Evolutionary conservation across 1,284 basidiomycete genomes (phyloP), one percentile per base, ranked within the genome.

Genomic region (Irpex rosettiformis): DNA sequence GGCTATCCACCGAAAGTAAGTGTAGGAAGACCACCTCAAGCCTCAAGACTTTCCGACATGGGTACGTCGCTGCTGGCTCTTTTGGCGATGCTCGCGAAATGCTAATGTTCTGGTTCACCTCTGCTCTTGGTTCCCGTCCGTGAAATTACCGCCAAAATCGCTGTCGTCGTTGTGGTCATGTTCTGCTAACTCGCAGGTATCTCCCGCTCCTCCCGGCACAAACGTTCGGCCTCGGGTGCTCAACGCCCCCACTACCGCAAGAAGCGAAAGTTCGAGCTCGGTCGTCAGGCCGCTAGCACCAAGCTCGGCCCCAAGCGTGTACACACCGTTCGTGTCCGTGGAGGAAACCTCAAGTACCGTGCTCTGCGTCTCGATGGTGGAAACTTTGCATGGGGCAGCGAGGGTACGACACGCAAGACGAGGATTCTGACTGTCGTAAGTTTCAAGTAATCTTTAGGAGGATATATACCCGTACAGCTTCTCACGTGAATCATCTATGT

Each of bases 231-330:
- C 69, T 89, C 93, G 54, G 94, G 94, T 73, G 94, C 94, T 65
- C 93, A 96, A 77, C 90, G 93, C 72, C 90, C 94, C 66, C 89
- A 93, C 81, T 95, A 94, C 82, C 92, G 95, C 82, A 97, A 97
- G 85, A 97, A 96, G 90, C 88, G 94, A 89, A 96, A 96, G 82
- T 96, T 96, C 79, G 94, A 97, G 84, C 89, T 97, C 73, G 94
- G 94, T 74, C 94, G 95, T 75, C 95, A 97, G 76, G 81, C 95
- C 60, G 96, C 95, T 65, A 94, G 81, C 85, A 98, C 95, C 74
- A 97, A 93, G 83, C 87, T 98, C 66, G 93, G 94, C 59, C 72
- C 88, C 62, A 98, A 97, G 83, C 91, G 95, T 64, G 80, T 98
- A 70, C 95, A 96, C 81, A 84, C 86, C 56, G 94, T 98, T 64